A percentile compares a stretch with the other conserved stretches of the same genome.
Evolutionary conservation across 768 basidiomycete species (phyloP).

Genomic region (Naganishia onofrii): DNA sequence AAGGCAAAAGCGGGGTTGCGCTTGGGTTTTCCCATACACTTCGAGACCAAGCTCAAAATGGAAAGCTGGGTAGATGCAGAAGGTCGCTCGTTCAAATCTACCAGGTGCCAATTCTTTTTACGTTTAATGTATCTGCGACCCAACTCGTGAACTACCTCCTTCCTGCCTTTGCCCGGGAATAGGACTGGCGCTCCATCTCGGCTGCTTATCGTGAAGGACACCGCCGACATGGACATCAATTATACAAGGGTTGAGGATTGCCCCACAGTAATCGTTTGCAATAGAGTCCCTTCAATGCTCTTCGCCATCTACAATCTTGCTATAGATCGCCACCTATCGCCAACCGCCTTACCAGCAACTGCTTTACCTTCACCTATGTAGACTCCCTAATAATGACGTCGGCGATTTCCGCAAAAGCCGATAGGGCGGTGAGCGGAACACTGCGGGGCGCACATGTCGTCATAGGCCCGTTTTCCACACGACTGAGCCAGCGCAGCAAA

Average conservation of each 20-base stretch:
- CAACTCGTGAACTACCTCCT: too few species aligned
- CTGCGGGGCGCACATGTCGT: not conserved
- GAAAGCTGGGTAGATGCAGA: not conserved
- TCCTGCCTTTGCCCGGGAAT: too few species aligned
- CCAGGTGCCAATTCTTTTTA: not conserved
- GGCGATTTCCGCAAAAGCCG: not conserved
- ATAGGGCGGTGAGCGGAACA: too few species aligned
- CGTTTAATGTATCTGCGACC: too few species aligned
- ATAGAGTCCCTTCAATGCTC: not conserved
- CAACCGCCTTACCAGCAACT: too few species aligned
- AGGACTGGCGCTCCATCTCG: too few species aligned
- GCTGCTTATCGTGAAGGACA: too few species aligned
- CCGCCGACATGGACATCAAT: too few species aligned
- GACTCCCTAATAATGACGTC: not conserved
- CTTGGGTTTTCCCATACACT: not conserved
- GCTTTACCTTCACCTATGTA: too few species aligned
- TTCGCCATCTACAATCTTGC: not conserved
- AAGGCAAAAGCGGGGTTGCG: not conserved
- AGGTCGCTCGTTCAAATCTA: not conserved
- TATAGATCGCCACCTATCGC: not conserved
- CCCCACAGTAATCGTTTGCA: too few species aligned
- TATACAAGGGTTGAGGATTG: too few species aligned
- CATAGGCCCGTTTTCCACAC: constrained; percentile 1
- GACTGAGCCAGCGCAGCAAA: not conserved
- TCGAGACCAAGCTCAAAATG: not conserved